Conservation (phyloP, 2,329 filamentous ascomycete species). For the Rutstroemia sp. region DNA sequence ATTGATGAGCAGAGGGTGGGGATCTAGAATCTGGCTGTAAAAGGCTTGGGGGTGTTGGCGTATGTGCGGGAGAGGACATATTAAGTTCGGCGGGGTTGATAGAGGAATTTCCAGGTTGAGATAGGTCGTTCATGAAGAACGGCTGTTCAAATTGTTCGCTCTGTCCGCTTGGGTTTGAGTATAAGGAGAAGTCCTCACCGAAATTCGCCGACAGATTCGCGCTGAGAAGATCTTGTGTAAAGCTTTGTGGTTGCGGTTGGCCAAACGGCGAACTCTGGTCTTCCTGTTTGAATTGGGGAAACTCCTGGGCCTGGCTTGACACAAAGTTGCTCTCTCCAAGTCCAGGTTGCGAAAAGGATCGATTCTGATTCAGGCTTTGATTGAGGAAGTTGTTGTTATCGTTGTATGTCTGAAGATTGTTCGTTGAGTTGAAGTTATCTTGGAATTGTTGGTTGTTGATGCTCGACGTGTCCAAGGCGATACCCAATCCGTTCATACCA, state of each 20-base stretch:
- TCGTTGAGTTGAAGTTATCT: slow-evolving; percentile 31
- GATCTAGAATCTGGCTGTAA: slow-evolving; percentile 25
- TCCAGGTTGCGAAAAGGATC: slow-evolving; percentile 23
- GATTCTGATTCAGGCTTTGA: slow-evolving; percentile 35
- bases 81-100: slow-evolving; percentile 40
- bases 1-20: slow-evolving; percentile 30
- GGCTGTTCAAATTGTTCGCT: slow-evolving; percentile 54
- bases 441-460: slow-evolving; percentile 33
- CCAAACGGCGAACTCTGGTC: slow-evolving; percentile 28
- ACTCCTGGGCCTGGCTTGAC: slow-evolving; percentile 22
- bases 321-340: slow-evolving; percentile 21
- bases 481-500: slow-evolving; percentile 45
- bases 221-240: slow-evolving; percentile 40
- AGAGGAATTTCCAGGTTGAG: slow-evolving; percentile 35
- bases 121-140: slow-evolving; percentile 48
- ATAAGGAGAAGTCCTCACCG: slow-evolving; percentile 57
- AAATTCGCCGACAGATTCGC: slow-evolving; percentile 45
- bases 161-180: slow-evolving; percentile 45
- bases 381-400: slow-evolving; percentile 40
- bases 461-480: slow-evolving; percentile 42
- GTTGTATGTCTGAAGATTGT: slow-evolving; percentile 28
- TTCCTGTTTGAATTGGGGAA: slow-evolving; percentile 29
- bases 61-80: slow-evolving; percentile 37
- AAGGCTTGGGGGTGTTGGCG: slow-evolving; percentile 25
- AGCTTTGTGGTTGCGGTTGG: slow-evolving; percentile 39